phyloP scores from a whole-genome alignment of 2,329 filamentous ascomycete species.

The Clonostachys chloroleuca region DNA sequence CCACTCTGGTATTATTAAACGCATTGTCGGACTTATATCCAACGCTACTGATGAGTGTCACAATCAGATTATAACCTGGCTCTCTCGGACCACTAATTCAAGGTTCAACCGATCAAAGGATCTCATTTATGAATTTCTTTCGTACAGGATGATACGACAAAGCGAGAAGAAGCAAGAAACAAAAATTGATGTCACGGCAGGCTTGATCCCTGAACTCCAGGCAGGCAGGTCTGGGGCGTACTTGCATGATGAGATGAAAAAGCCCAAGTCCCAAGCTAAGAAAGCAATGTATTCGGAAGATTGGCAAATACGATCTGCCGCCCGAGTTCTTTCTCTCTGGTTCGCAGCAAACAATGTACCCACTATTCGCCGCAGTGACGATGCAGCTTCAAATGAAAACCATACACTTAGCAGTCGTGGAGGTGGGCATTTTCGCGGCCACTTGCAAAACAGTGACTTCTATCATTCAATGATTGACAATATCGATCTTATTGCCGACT shows the following conservation, averaged over 20 bases:
- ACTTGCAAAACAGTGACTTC: constrained; percentile 74
- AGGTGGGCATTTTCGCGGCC: neutral
- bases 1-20: constrained; percentile 81
- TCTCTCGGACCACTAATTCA: constrained; percentile 62
- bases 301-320: constrained; percentile 83
- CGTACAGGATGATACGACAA: constrained; percentile 71
- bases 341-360: constrained; percentile 73
- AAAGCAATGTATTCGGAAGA: constrained; percentile 68
- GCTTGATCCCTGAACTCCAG: constrained; percentile 69
- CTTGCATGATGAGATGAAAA: constrained; percentile 73
- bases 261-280: constrained; percentile 50
- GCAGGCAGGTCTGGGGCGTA: constrained; percentile 63
- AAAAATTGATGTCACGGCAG: constrained; percentile 56
- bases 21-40: constrained; percentile 74
- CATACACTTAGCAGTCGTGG: no score
- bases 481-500: constrained; percentile 79
- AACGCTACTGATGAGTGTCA: constrained; percentile 74
- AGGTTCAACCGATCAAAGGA: constrained; percentile 74
- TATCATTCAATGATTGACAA: constrained; percentile 86
- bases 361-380: constrained; percentile 25
- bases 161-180: constrained; percentile 63
- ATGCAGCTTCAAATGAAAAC: constrained; percentile 1
- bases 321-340: constrained; percentile 73
- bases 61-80: constrained; percentile 72
- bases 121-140: constrained; percentile 72